Percentiles rank a stretch among this genome's conserved stretches.
phyloP scores from a whole-genome alignment of 139 green algal species.

The Coelastrella sp. region DNA sequence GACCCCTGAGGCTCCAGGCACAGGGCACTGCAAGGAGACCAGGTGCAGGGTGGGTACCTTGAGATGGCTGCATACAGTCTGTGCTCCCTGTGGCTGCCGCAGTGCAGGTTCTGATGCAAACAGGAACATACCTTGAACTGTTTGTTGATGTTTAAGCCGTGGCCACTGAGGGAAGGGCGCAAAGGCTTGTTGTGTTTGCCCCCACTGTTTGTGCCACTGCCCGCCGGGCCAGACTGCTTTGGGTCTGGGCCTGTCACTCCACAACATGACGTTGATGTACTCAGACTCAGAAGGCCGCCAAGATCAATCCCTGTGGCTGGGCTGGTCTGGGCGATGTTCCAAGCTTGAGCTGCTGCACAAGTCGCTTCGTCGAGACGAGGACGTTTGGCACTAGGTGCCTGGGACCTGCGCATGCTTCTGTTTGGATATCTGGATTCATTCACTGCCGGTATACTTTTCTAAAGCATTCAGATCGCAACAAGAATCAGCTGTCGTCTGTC shows the following conservation, averaged over 20 bases:
- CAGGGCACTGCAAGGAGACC: conserved; percentile 13
- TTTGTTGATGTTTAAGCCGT: not conserved
- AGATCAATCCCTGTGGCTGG: not conserved
- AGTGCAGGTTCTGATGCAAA: not conserved
- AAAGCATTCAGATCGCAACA: not conserved
- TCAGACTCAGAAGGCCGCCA: not conserved
- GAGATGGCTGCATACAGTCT: not conserved
- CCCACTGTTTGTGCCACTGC: not conserved
- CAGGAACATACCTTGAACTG: not conserved
- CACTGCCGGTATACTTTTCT: no score
- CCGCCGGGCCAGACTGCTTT: not conserved
- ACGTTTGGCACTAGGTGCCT: conserved; percentile 7
- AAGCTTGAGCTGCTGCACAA: no score
- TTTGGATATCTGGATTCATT: not conserved
- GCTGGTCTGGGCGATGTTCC: not conserved
- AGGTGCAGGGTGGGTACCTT: not conserved
- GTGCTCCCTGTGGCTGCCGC: not conserved
- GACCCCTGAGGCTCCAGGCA: not conserved
- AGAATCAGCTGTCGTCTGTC: not conserved
- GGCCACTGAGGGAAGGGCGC: not conserved
- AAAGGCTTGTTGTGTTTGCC: not conserved
- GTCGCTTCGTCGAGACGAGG: not conserved
- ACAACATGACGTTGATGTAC: not conserved
- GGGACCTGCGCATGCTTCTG: not conserved
- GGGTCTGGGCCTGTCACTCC: not conserved